Percentiles rank a stretch among this genome's conserved stretches.
Evolutionary conservation across 2,329 filamentous ascomycete species (phyloP).

Genomic region (Botryotinia calthae): DNA sequence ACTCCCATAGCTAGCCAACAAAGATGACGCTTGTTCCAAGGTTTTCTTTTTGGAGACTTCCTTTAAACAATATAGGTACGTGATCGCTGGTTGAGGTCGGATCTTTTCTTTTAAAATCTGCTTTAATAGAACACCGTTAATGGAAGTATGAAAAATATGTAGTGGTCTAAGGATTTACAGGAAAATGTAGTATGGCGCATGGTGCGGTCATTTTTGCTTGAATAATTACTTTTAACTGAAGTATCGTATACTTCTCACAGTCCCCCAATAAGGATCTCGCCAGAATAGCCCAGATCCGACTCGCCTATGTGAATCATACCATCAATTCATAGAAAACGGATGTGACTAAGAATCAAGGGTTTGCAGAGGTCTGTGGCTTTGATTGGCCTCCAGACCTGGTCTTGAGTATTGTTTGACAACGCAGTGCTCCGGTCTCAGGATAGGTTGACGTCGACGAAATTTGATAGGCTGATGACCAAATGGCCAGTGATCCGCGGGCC

Average conservation of each 20-base stretch:
- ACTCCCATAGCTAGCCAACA: not conserved
- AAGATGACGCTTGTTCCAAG: not conserved
- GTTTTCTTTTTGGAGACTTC: not conserved
- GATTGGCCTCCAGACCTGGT: not conserved
- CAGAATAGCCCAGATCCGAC: too few relatives aligned
- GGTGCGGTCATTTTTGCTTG: not conserved
- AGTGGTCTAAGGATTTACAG: not conserved
- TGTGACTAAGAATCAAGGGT: not conserved
- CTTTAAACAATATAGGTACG: not conserved
- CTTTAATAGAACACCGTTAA: not conserved
- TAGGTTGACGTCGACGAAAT: not conserved
- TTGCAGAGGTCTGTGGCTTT: not conserved
- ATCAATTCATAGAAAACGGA: not conserved
- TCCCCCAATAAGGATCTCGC: too few relatives aligned
- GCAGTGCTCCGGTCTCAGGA: not conserved
- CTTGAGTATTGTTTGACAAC: not conserved
- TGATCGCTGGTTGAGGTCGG: not conserved
- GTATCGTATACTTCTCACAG: not conserved
- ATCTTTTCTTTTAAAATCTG: not conserved
- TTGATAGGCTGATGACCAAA: not conserved
- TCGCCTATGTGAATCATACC: too few relatives aligned
- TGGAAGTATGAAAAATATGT: not conserved
- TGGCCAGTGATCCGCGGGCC: too few relatives aligned
- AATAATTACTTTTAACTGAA: not conserved
- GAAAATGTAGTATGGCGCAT: not conserved